Base-by-base conservation (phyloP, 176 grass and related monocot genomes). In the Triticum urartu region DNA sequence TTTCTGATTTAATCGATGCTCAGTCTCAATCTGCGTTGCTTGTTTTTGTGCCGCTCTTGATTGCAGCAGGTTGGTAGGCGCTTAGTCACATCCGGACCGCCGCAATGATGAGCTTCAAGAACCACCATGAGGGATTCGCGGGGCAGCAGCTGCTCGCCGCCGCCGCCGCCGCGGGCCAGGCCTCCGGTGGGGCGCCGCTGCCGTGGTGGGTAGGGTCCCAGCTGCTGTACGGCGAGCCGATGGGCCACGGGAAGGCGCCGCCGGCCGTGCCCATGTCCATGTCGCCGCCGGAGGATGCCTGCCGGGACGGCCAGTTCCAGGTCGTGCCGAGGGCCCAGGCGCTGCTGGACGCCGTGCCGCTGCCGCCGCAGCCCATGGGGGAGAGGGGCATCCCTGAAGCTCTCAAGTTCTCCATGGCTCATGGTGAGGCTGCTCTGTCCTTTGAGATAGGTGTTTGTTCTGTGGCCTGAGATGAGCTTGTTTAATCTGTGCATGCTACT, bases 161-260 rank as follows among this genome's bases (percentile, higher is more conserved):
- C 59, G 54, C 62, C 43, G 84, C 83, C 14, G 50, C 68, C 11
- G 59, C 18, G 48, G 9, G 0, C 84, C 62, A 69, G n/a, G 33
- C 15, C 45, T 30, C 60, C 62, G 28, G 52, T 22, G 84, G 84
- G 20, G 73, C 85, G 17, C 22, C 87, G 30, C 9, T 88, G 43
- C 87, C 91, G 28, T 98, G 91, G 93, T 93, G 91, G 95, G 59
- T 83, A 6, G 87, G 81, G 21, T n/a, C 76, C 70, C 91, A 90
- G 83, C 45, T 81, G 79, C 71, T 92, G 80, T 90, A 84, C 84
- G 83, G 91, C 1, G 87, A 93, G 78, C 71, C 84, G 34, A 22
- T 81, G 72, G 91, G 59, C 48, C 79, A 90, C 54, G 81, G 84
- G 52, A 92, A 88, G 84, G 70, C 70, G 34, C 71, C 72, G 21